Conservation (phyloP, 768 basidiomycete genomes). For the Leccinum disarticulatum region DNA sequence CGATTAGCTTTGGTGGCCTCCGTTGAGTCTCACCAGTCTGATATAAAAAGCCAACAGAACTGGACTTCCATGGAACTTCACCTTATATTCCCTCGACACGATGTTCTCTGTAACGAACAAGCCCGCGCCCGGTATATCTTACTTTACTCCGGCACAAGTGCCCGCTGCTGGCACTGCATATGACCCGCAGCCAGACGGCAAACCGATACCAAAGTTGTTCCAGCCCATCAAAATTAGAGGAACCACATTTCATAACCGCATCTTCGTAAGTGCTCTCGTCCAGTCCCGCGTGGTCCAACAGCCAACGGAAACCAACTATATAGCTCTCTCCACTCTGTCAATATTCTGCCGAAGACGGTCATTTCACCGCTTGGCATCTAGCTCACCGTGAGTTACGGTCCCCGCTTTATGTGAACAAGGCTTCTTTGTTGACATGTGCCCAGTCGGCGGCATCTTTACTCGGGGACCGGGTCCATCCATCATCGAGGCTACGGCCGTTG, state of each 20-base stretch:
- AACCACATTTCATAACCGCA: constrained; percentile 53
- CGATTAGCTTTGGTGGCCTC: not conserved
- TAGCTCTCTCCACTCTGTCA: constrained; percentile 59
- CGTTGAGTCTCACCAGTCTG: not conserved
- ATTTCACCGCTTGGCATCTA: constrained; percentile 54
- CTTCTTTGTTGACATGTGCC: not conserved
- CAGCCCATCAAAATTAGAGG: constrained; percentile 56
- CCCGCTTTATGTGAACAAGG: not conserved
- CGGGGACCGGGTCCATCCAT: constrained; percentile 58
- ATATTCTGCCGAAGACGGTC: constrained; percentile 57
- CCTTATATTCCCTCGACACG: not conserved
- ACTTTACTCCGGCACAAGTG: constrained; percentile 47
- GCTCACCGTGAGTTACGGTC: constrained; percentile 39
- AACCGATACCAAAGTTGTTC: constrained; percentile 45
- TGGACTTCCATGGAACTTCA: not conserved
- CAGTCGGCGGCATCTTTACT: constrained; percentile 45
- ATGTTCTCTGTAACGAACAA: constrained; percentile 31
- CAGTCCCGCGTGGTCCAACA: not conserved
- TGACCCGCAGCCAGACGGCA: constrained; percentile 41
- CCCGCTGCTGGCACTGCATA: constrained; percentile 46
- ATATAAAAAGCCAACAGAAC: constrained; percentile 5
- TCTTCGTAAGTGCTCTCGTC: constrained; percentile 40
- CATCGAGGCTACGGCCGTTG: constrained; percentile 67
- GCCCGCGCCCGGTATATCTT: constrained; percentile 42
- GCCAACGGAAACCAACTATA: not conserved